Base-by-base conservation (phyloP, 371 early-diverging fungal species). In the Caulochytrium protostelioides region DNA sequence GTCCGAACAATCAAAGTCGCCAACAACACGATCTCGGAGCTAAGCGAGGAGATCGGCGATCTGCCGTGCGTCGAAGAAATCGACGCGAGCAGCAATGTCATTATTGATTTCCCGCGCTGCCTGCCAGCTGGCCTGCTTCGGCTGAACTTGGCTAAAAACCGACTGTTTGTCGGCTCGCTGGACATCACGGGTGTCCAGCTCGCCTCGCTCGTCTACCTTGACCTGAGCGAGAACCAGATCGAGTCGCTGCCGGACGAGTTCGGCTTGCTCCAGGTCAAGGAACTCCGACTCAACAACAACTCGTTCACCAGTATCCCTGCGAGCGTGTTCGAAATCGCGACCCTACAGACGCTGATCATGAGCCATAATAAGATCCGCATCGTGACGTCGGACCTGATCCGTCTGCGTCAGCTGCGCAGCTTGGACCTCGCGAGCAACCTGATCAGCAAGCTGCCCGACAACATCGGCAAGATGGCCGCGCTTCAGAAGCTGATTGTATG, bases 181-280 rank as follows among this genome's bases (percentile, higher is more conserved):
- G 27, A 56, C 12, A 46, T 52, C 5, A 39, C 34, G 13, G 59
- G 58, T 22, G 49, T 45, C 3, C 37, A 57, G 22, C 52, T 71
- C 6, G 23, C 41, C 5, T 65, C 66, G 33, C 46, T 71, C 28
- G 42, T 50, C 27, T 37, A 39, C 3, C 39, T 71, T 13, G 65
- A 71, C 32, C 38, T 71, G 26, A 51, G 57, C 34, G 45, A 47
- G 16, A 71, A 65, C 35, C 69, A 71, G 37, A 46, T 71, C 14
- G 69, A 71, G 63, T 56, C 46, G 24, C 43, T 53, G 14, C 61
- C 57, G 6, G 42, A 41, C 4, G 54, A 61, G n/a, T 41, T 71
- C 18, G 61, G 55, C 22, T 48, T 71, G 35, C 16, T 41, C n/a
- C 50, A 61, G 22, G 47, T 71, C 30, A 62, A 50, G 36, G 41